Evolutionary conservation across 1,284 basidiomycete species (phyloP).

Genomic region (Puccinia polysora): DNA sequence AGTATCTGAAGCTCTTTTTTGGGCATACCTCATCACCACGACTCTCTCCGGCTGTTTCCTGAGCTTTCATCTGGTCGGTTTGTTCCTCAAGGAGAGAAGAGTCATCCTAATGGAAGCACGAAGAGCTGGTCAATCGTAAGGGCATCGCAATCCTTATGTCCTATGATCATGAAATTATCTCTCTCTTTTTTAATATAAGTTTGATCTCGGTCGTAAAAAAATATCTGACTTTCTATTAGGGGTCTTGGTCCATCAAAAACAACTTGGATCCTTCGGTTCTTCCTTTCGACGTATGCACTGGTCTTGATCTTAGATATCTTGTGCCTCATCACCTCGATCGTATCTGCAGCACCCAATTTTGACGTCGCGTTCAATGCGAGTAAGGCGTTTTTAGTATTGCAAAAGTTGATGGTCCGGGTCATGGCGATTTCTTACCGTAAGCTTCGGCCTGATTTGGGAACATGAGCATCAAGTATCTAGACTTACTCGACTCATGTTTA

Average conservation of each 20-base stretch:
- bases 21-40: constrained; percentile 30
- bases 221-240: background rate
- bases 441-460: background rate
- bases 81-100: constrained; percentile 22
- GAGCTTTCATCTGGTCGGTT: background rate
- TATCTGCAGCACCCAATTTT: constrained; percentile 26
- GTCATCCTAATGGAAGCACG: background rate
- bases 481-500: background rate
- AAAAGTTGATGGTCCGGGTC: constrained; percentile 37
- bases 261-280: constrained; percentile 15
- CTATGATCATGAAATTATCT: background rate
- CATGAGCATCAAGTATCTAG: background rate
- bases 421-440: constrained; percentile 41
- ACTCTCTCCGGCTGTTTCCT: constrained; percentile 12
- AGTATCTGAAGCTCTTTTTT: constrained; percentile 33
- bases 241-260: background rate
- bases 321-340: constrained; percentile 30
- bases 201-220: background rate
- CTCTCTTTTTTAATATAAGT: too few relatives aligned
- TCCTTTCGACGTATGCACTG: constrained; percentile 31
- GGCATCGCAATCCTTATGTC: background rate
- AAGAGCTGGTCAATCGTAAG: constrained; percentile 11
- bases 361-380: constrained; percentile 20
- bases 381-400: constrained; percentile 25
- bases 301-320: constrained; percentile 30